phyloP scores from a whole-genome alignment of 1,139 yeast species.

The Yamadazyma pseudoaaseri region DNA sequence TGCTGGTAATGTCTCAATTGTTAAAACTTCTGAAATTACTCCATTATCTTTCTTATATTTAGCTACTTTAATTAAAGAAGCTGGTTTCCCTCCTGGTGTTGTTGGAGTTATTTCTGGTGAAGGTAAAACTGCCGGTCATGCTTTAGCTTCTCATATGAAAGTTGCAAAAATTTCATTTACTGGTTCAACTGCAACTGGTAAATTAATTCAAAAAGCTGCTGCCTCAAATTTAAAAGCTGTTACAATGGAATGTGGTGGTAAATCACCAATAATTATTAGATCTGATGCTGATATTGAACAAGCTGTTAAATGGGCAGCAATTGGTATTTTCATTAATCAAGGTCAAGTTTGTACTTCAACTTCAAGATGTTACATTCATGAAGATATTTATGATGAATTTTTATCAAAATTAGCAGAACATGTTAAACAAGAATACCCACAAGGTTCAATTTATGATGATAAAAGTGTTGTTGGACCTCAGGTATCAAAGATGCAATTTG shows the following conservation, averaged over 20 bases:
- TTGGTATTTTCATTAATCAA: slow-evolving; percentile 79
- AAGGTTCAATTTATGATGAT: slow-evolving; percentile 59
- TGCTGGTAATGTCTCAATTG: slow-evolving; percentile 63
- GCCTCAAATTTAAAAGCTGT: slow-evolving; percentile 64
- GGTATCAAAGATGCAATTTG: slow-evolving; percentile 65
- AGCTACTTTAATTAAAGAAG: slow-evolving; percentile 55
- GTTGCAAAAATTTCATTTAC: slow-evolving; percentile 71
- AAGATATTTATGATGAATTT: slow-evolving; percentile 46
- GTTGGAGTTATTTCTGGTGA: slow-evolving; percentile 59
- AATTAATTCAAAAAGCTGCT: slow-evolving; percentile 58
- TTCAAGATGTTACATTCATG: slow-evolving; percentile 46
- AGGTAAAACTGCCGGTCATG: slow-evolving; percentile 57
- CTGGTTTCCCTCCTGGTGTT: slow-evolving; percentile 74
- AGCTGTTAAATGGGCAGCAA: slow-evolving; percentile 83
- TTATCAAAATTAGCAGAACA: slow-evolving; percentile 38
- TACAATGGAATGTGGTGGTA: slow-evolving; percentile 93
- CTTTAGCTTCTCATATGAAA: slow-evolving; percentile 54
- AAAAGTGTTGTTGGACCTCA: slow-evolving; percentile 75
- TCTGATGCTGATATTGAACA: slow-evolving; percentile 75
- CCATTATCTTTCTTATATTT: slow-evolving; percentile 60
- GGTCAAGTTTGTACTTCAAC: slow-evolving; percentile 51
- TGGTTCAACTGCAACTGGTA: slow-evolving; percentile 62
- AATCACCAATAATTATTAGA: slow-evolving; percentile 71
- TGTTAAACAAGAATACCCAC: slow-evolving; percentile 45
- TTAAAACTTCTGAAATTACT: slow-evolving; percentile 68